Percentiles rank a stretch among this genome's conserved stretches.
Evolutionary conservation across 768 basidiomycete genomes (phyloP).

Genomic region (Russula compacta): DNA sequence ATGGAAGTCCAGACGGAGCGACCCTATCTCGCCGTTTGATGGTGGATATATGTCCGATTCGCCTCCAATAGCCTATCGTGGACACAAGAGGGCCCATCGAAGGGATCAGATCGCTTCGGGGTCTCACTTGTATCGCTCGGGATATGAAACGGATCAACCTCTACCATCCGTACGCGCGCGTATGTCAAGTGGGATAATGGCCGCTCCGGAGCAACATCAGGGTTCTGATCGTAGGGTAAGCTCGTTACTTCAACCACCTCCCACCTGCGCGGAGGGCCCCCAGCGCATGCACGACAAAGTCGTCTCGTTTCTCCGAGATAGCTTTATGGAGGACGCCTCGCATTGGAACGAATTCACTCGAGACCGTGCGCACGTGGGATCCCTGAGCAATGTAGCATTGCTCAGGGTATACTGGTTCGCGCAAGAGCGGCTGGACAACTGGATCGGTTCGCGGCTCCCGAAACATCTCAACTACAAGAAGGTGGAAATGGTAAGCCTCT

Average conservation of each 20-base stretch:
- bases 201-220: not conserved
- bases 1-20: constrained; percentile 2
- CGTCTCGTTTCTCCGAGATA: not conserved
- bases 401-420: constrained; percentile 14
- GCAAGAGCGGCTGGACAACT: constrained; percentile 3
- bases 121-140: not conserved
- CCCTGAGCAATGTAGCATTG: constrained; percentile 6
- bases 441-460: constrained; percentile 4
- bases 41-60: constrained; percentile 7
- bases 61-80: not conserved
- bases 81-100: not conserved
- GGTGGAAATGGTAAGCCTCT: constrained; percentile 1
- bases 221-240: not conserved
- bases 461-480: constrained; percentile 2
- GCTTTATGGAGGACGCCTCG: not conserved
- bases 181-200: not conserved
- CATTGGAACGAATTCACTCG: constrained; percentile 9
- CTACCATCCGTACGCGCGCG: not conserved
- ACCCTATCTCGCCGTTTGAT: not conserved
- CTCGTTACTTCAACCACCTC: not conserved
- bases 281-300: not conserved
- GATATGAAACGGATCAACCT: constrained; percentile 8
- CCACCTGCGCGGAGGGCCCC: not conserved
- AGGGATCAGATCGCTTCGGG: not conserved
- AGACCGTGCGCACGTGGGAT: not conserved